Percentiles rank a stretch among this genome's conserved stretches.
phyloP scores from a whole-genome alignment of 2,329 filamentous ascomycete genomes.

The Monosporascus sp. region DNA sequence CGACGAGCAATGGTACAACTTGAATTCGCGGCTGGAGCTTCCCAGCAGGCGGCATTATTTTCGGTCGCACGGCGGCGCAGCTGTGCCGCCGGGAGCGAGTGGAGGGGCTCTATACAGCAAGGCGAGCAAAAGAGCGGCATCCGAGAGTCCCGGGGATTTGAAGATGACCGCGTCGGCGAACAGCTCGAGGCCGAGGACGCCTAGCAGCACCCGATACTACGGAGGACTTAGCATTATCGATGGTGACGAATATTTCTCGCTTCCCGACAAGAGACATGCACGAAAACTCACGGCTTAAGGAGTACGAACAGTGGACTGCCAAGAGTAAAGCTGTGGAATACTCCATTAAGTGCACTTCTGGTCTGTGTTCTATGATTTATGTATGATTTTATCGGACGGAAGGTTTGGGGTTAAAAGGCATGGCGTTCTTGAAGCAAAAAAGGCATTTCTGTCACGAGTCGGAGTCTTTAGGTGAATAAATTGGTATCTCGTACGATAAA shows the following conservation, averaged over 20 bases:
- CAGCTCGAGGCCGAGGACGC: slow-evolving; percentile 43
- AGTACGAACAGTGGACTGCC: no score
- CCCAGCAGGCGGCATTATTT: slow-evolving; percentile 24
- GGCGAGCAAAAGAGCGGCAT: slow-evolving; percentile 11
- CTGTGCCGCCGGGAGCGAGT: slow-evolving; percentile 13
- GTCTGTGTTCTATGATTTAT: no score
- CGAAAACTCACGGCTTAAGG: slow-evolving; percentile 8
- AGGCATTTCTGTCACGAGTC: no score
- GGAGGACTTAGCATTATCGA: slow-evolving; percentile 25
- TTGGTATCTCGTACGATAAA: no score
- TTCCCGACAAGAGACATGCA: slow-evolving; percentile 13
- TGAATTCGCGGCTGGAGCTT: slow-evolving; percentile 26
- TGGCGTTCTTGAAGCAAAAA: no score
- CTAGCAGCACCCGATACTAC: slow-evolving; percentile 29
- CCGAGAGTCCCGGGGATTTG: slow-evolving; percentile 24
- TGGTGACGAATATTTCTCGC: slow-evolving; percentile 38
- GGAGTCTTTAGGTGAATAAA: no score
- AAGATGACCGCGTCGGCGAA: slow-evolving; percentile 36
- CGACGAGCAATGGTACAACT: slow-evolving; percentile 32
- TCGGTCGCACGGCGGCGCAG: slow-evolving; percentile 24
- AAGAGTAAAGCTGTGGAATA: no score
- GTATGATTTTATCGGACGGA: no score
- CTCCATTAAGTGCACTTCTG: no score
- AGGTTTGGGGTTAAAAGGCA: no score
- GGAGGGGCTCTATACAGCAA: slow-evolving; percentile 13